Percentiles rank a stretch among this genome's conserved stretches.
These are phyloP conservation scores for Auriculariales sp. DNA, from an alignment of 768 basidiomycete species.

Conservation along the genomic window DNA sequence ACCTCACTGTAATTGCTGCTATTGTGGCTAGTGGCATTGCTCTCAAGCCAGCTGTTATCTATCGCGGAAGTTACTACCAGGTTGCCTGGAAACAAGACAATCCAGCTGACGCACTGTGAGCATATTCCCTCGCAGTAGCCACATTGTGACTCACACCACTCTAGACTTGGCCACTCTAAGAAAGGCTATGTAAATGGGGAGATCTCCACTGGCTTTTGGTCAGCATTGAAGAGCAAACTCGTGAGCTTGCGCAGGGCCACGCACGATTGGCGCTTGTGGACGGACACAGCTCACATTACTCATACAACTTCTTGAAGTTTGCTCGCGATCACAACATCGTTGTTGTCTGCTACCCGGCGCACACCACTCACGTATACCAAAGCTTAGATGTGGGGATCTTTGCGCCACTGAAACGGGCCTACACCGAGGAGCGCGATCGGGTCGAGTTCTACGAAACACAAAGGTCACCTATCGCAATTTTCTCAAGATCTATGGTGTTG, in stretches of 20 bases:
- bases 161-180: constrained; percentile 11
- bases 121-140: too few species aligned
- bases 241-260: constrained; percentile 6
- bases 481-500: constrained; percentile 19
- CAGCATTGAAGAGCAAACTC: constrained; percentile 19
- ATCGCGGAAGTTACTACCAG: constrained; percentile 5
- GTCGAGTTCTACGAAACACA: constrained; percentile 10
- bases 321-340: constrained; percentile 21
- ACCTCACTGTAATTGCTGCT: constrained; percentile 7
- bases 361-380: constrained; percentile 30
- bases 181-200: constrained; percentile 22
- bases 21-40: constrained; percentile 10
- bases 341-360: constrained; percentile 30
- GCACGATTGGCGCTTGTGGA: constrained; percentile 26
- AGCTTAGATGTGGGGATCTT: constrained; percentile 22
- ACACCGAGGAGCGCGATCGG: not conserved
- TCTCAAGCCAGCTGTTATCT: constrained; percentile 8
- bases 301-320: constrained; percentile 23
- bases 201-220: constrained; percentile 21
- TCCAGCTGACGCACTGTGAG: too few species aligned
- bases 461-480: constrained; percentile 23
- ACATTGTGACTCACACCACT: too few species aligned
- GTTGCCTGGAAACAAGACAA: constrained; percentile 4
- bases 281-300: constrained; percentile 32
- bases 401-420: not conserved